Percentiles rank a stretch among this genome's conserved stretches.
These are phyloP conservation scores for Sporodiniella umbellata DNA, from an alignment of 371 early-diverging fungal genomes.

Conservation along the genomic window DNA sequence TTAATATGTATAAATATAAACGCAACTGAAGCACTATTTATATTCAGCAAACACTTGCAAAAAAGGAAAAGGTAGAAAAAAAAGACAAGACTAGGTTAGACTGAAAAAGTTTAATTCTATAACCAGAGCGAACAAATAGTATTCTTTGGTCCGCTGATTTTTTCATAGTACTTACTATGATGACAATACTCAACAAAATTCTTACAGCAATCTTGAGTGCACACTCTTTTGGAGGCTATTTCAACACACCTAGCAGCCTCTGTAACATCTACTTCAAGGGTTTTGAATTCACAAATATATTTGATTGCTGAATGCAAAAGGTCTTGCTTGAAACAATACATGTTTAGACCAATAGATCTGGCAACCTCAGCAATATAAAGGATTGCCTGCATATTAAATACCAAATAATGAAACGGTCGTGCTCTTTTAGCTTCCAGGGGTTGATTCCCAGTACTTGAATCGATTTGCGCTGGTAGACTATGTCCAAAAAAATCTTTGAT, in stretches of 20 bases:
- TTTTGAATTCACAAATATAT: conserved; percentile 13
- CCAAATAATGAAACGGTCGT: conserved; percentile 37
- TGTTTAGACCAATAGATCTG: conserved; percentile 9
- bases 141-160: conserved; percentile 30
- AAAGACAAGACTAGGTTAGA: too few species aligned
- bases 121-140: conserved; percentile 26
- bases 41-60: too few species aligned
- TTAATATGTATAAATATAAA: too few species aligned
- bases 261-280: conserved; percentile 29
- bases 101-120: not conserved
- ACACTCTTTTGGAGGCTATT: conserved; percentile 8
- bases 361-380: conserved; percentile 26
- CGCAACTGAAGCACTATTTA: too few species aligned
- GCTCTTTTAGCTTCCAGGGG: conserved; percentile 33
- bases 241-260: conserved; percentile 27
- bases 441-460: conserved; percentile 32
- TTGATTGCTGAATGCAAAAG: conserved; percentile 21
- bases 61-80: too few species aligned
- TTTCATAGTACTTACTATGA: conserved; percentile 18
- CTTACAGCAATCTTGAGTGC: conserved; percentile 10
- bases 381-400: conserved; percentile 41
- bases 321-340: conserved; percentile 5
- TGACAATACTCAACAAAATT: conserved; percentile 16
- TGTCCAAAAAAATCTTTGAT: conserved; percentile 11
- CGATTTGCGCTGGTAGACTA: conserved; percentile 22